These are phyloP conservation scores for Cyberlindnera lachancei DNA, from an alignment of 805 yeast genomes.

Conservation along the genomic window DNA sequence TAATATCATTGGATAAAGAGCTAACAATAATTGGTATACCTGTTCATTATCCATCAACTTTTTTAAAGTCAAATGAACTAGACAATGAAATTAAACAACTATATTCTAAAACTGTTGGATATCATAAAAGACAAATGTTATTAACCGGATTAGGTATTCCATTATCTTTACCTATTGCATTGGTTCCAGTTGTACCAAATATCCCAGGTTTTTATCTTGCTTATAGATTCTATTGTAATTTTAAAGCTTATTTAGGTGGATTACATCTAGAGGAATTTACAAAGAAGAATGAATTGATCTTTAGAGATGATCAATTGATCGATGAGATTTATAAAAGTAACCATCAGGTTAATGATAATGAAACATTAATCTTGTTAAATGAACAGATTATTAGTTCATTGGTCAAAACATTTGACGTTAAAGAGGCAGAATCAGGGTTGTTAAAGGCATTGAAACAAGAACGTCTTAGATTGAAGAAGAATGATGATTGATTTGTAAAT, in stretches of 20 bases:
- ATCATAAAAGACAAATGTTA: slow-evolving; percentile 50
- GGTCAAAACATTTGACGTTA: slow-evolving; percentile 37
- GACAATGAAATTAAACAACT: slow-evolving; percentile 33
- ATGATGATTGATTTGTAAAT: background rate
- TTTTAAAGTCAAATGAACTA: slow-evolving; percentile 26
- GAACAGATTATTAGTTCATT: slow-evolving; percentile 39
- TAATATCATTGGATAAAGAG: slow-evolving; percentile 6
- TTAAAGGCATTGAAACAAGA: slow-evolving; percentile 51
- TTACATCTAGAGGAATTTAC: slow-evolving; percentile 54
- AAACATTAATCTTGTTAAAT: slow-evolving; percentile 31
- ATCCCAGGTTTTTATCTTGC: slow-evolving; percentile 84
- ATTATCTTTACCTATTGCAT: slow-evolving; percentile 67
- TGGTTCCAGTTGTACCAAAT: slow-evolving; percentile 84
- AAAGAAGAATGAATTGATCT: slow-evolving; percentile 32
- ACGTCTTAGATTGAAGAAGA: slow-evolving; percentile 10
- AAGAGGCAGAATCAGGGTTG: slow-evolving; percentile 37
- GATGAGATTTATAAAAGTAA: slow-evolving; percentile 22
- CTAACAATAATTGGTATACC: slow-evolving; percentile 27
- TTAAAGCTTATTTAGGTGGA: slow-evolving; percentile 71
- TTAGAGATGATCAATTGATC: slow-evolving; percentile 26
- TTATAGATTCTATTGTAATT: slow-evolving; percentile 78
- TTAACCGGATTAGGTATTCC: slow-evolving; percentile 60
- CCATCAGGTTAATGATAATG: slow-evolving; percentile 2
- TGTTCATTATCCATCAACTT: slow-evolving; percentile 41
- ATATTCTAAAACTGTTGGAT: slow-evolving; percentile 35